phyloP scores from a whole-genome alignment of 2,329 filamentous ascomycete species.

The Monilinia laxa region DNA sequence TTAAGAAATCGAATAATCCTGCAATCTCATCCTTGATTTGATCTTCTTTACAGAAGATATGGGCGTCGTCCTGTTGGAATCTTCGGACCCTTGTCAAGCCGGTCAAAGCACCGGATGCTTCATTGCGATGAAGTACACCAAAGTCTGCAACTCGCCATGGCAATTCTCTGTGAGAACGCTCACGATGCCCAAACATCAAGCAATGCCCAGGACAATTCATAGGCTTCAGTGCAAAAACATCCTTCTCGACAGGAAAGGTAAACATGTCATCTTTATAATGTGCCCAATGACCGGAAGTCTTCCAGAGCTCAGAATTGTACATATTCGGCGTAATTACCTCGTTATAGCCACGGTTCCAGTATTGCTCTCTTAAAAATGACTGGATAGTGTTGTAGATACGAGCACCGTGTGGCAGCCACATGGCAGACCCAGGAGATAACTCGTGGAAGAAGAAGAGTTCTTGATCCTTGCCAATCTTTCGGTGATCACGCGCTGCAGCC shows the following conservation, averaged over 20 bases:
- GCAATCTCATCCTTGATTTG: conserved; percentile 75
- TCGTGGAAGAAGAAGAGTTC: conserved; percentile 98
- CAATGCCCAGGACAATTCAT: conserved; percentile 99
- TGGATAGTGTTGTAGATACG: conserved; percentile 90
- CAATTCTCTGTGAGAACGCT: conserved; percentile 84
- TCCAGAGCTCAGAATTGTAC: conserved; percentile 92
- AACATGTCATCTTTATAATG: conserved; percentile 97
- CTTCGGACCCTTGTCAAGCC: conserved; percentile 89
- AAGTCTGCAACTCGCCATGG: conserved; percentile 94
- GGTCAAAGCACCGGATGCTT: conserved; percentile 86
- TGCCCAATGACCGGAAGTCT: conserved; percentile 91
- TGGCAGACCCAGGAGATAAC: conserved; percentile 86
- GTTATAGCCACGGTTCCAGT: conserved; percentile 89
- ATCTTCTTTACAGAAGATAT: conserved; percentile 89
- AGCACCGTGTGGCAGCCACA: conserved; percentile 89
- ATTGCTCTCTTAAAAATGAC: conserved; percentile 78
- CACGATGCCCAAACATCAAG: conserved; percentile 79
- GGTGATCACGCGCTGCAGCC: conserved; percentile 95
- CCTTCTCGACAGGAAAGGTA: conserved; percentile 80
- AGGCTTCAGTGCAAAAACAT: conserved; percentile 82
- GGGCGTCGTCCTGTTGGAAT: conserved; percentile 95
- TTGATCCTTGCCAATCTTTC: conserved; percentile 90
- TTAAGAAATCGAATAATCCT: conserved; percentile 82
- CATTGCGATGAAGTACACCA: conserved; percentile 91
- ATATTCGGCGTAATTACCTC: conserved; percentile 97